phyloP scores from a whole-genome alignment of 805 yeast genomes.

The Alloascoidea hylecoeti region DNA sequence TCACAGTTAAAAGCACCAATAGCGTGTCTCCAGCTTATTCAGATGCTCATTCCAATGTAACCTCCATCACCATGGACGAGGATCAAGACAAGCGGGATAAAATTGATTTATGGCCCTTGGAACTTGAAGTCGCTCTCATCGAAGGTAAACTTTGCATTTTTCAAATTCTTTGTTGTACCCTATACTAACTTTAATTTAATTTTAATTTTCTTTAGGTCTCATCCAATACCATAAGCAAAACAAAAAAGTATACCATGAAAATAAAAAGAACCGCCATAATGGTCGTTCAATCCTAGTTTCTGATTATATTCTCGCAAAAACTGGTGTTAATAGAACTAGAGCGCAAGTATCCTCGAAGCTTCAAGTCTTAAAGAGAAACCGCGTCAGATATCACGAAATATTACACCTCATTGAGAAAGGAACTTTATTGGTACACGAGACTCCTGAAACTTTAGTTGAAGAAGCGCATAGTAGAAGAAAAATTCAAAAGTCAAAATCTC shows the following conservation, averaged over 20 bases:
- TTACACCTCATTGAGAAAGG: conserved; percentile 1
- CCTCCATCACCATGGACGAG: not conserved
- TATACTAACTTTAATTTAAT: too few relatives aligned
- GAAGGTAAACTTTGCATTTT: not conserved
- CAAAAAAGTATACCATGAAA: conserved; percentile 1
- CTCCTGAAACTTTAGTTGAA: not conserved
- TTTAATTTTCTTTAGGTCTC: conserved; percentile 1
- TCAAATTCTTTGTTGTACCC: not conserved
- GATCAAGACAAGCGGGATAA: not conserved
- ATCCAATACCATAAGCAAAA: not conserved
- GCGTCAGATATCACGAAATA: not conserved
- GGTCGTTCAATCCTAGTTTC: not conserved
- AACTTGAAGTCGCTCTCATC: not conserved
- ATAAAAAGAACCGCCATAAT: not conserved
- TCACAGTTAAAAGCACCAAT: not conserved
- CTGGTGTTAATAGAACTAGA: not conserved
- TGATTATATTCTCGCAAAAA: not conserved
- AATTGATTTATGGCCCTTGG: conserved; percentile 1
- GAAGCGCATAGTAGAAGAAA: not conserved
- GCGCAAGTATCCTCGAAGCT: not conserved
- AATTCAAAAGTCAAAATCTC: not conserved
- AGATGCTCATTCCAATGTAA: not conserved
- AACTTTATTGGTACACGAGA: not conserved
- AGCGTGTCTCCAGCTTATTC: not conserved
- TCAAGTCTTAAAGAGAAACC: conserved; percentile 1